Evolutionary conservation across 352 stramenopile genomes (phyloP).

Genomic region (Pythium vanterpoolii): DNA sequence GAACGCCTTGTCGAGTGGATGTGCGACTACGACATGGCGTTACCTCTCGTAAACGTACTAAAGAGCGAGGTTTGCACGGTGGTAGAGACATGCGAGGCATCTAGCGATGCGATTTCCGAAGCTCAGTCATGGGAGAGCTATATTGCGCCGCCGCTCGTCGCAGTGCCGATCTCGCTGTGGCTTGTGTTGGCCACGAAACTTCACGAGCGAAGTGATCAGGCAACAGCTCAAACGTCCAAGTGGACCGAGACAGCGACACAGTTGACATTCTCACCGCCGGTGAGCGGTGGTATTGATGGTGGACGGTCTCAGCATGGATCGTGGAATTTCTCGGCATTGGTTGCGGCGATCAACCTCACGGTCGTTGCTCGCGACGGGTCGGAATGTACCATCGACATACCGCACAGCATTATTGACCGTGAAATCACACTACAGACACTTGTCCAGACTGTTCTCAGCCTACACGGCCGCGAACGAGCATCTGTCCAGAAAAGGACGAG

Average conservation of each 20-base stretch:
- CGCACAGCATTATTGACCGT: conserved; percentile 5
- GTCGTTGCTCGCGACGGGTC: conserved; percentile 10
- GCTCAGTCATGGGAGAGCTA: background rate
- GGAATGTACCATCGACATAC: conserved; percentile 9
- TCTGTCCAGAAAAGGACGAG: background rate
- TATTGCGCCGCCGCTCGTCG: background rate
- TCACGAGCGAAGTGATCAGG: background rate
- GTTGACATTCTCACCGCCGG: background rate
- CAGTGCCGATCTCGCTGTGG: conserved; percentile 18
- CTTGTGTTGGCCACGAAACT: conserved; percentile 9
- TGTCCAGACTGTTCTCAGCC: conserved; percentile 2
- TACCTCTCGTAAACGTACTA: conserved; percentile 1
- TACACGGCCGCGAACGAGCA: conserved; percentile 3
- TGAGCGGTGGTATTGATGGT: background rate
- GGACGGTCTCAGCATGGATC: background rate
- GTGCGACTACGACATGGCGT: conserved; percentile 17
- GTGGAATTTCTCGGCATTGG: conserved; percentile 2
- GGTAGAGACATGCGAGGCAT: background rate
- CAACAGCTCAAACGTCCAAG: too few species aligned
- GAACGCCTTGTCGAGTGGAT: conserved; percentile 14
- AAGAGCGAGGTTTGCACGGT: conserved; percentile 12
- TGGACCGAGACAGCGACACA: conserved; percentile 1
- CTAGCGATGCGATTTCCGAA: background rate
- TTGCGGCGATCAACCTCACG: background rate
- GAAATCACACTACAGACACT: conserved; percentile 13